Evolutionary conservation across 108 stramenopile genomes (phyloP).

Genomic region (Asterionellopsis glacialis): DNA sequence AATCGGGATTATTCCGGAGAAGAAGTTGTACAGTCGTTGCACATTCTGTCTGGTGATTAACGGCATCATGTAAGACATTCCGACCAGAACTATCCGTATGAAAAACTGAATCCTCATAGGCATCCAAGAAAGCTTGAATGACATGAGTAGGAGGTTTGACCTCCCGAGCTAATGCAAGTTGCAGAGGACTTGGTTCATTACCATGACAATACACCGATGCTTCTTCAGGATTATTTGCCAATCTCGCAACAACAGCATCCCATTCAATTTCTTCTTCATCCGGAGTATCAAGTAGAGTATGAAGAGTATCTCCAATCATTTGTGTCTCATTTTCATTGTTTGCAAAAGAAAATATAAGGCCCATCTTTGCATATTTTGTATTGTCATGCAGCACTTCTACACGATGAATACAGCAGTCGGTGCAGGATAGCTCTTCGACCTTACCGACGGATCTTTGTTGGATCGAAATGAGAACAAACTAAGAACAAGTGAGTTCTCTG

Average conservation of each 20-base stretch:
- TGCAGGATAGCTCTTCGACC: no score
- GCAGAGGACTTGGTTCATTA: background rate
- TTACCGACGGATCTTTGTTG: no score
- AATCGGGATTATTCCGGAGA: background rate
- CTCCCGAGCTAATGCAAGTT: background rate
- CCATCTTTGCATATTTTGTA: no score
- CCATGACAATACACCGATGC: constrained; percentile 10
- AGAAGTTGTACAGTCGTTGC: background rate
- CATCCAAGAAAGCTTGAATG: constrained; percentile 7
- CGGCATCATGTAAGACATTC: background rate
- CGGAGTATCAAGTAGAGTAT: background rate
- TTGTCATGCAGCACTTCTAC: no score
- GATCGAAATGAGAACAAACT: no score
- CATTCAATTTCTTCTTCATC: background rate
- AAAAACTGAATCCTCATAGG: constrained; percentile 9
- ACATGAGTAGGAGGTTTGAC: background rate
- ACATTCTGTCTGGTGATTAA: background rate
- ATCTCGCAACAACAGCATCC: background rate
- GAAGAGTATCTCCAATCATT: no score
- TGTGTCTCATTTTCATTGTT: no score
- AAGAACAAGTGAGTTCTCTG: no score
- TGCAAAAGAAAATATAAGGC: no score
- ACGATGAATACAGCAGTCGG: no score
- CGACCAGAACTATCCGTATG: constrained; percentile 4
- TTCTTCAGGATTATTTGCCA: constrained; percentile 6